Percentiles rank a stretch among this genome's conserved stretches.
phyloP scores from a whole-genome alignment of 805 yeast genomes.

The Schizosaccharomyces osmophilus region DNA sequence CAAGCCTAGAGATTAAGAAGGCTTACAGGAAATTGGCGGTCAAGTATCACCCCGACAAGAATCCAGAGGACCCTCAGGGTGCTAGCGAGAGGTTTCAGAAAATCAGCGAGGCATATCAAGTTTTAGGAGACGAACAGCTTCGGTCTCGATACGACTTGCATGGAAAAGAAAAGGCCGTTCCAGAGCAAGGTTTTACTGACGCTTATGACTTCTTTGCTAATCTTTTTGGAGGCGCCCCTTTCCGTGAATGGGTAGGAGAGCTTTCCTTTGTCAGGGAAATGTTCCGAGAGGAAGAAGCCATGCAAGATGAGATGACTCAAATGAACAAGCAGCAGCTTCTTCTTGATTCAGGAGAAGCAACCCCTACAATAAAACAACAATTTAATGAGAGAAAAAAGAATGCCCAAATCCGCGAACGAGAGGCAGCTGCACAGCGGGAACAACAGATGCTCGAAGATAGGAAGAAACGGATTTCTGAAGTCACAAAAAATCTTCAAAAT shows the following conservation, averaged over 20 bases:
- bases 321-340: background rate
- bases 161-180: constrained; percentile 56
- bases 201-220: constrained; percentile 63
- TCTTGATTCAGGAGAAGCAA: constrained; percentile 3
- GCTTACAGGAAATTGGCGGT: constrained; percentile 65
- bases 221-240: constrained; percentile 84
- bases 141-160: constrained; percentile 57
- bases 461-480: constrained; percentile 35
- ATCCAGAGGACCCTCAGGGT: constrained; percentile 61
- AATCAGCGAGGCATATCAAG: constrained; percentile 29
- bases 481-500: constrained; percentile 33
- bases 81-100: constrained; percentile 77
- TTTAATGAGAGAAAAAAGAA: constrained; percentile 4
- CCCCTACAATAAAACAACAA: constrained; percentile 11
- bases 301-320: background rate
- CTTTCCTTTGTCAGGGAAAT: constrained; percentile 12
- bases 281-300: background rate
- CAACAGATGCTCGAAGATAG: constrained; percentile 29
- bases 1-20: constrained; percentile 63
- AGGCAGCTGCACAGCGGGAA: constrained; percentile 17
- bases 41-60: constrained; percentile 82
- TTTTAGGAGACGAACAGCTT: constrained; percentile 45
- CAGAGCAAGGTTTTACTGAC: constrained; percentile 51
- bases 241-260: constrained; percentile 51
- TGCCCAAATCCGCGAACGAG: constrained; percentile 11